Evolutionary conservation across 495 filamentous ascomycete genomes (phyloP), one percentile per base, ranked within the genome.

Genomic region (Entonaema liquescens): DNA sequence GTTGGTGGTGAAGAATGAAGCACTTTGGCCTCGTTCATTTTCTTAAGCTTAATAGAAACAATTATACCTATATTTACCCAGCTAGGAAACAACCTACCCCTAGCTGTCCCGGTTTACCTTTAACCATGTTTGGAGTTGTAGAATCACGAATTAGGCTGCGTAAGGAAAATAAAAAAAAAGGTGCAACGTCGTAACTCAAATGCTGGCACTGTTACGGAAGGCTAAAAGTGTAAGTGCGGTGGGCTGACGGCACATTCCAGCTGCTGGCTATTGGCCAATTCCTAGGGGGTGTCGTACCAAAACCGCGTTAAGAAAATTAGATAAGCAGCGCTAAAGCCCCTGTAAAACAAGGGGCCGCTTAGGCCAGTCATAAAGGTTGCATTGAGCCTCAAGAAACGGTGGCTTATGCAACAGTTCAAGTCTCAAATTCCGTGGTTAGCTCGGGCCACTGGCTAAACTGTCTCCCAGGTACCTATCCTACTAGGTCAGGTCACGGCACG

Each of bases 321-420:
- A 40, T 53, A 23, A 23, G 19, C 8, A 55, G 35, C 55, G 64
- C 56, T 58, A 49, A 58, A 25, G 47, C 50, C 61, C 65, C 40
- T 65, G 70, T 71, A 73, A 73, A 73, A 73, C 70, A 65, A 44
- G 65, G 70, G 60, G 57, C 44, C 35, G 50, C 11, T 50, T 66
- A 73, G 53, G 47, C 40, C 52, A 29, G 49, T n/a, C 28, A 31
- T 55, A 65, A 68, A 33, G 35, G 60, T 60, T 73, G 58, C 65
- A 69, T 66, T 61, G 57, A 73, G 70, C 70, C 70, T 68, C 65
- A 73, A 66, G 57, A 29, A 62, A 50, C 50, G 28, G 70, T 68
- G 65, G 65, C 70, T 72, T 58, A 72, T 72, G 65, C 61, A 68
- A 72, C 70, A 68, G 47, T 68, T 68, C 50, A n/a, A 59, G 70